Evolutionary conservation across 495 filamentous ascomycete genomes (phyloP), one percentile per base, ranked within the genome.

Genomic region (Haplographium delicatum): DNA sequence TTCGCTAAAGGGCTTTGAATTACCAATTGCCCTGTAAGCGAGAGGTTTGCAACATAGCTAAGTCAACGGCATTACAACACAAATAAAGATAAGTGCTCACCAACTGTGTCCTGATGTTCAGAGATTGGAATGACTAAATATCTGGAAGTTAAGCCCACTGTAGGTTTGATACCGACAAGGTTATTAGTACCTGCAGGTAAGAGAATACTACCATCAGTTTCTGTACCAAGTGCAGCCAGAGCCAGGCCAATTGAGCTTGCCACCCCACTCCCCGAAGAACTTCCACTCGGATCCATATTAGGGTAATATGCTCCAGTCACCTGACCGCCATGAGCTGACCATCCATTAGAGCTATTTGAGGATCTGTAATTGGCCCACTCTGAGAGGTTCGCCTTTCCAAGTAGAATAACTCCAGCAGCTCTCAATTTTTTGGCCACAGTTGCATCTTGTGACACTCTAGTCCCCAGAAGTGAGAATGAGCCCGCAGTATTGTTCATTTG

Each of bases 101-200:
- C 83, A 22, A 84, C 68, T 1, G 81, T 85, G 55, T 86, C 84
- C 60, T 82, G 80, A 53, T 73, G 76, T 59, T 79, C 64, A 28
- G 67, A 74, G 44, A 84, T 74, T 15, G 83, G 83, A 22, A 86
- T 76, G 15, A 84, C 80, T 18, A 81, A 67, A 46, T 73, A 62
- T 8, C 81, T 66, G 13, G 77, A 81, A 7, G 80, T 85, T n/a
- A 84, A 69, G 0, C 84, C 84, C 9, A 85, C 81, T 0, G 82
- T 84, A 9, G 84, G 83, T 63, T 86, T 87, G 62, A 83, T 75
- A 5, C 78, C 66, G 47, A 75, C 76, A 9, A 78, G 47, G 1
- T 65, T 70, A 9, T 69, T 67, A 2, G 66, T 51, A n/a, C 56
- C 65, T 1, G 70, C 64, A 0, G 74, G 70, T 2, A 44, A 46